A percentile compares a stretch with the other conserved stretches of the same genome.
These are phyloP conservation scores for Candida michaelii DNA, from an alignment of 805 yeast genomes.

Conservation along the genomic window DNA sequence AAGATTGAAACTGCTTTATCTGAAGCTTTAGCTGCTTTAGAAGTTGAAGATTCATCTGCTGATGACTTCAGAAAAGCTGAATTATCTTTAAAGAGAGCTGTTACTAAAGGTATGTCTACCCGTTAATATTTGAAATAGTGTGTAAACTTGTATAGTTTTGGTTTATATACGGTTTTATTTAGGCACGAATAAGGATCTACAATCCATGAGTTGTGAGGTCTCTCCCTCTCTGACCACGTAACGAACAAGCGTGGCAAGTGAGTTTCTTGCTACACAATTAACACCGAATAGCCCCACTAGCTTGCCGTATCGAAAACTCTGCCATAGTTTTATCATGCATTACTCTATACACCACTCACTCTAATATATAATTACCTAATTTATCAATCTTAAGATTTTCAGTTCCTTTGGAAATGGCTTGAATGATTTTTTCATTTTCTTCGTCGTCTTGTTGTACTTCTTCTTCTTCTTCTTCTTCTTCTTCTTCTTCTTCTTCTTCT, in stretches of 20 bases:
- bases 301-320: no score
- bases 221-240: no score
- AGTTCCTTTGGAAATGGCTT: slow-evolving; percentile 65
- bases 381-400: slow-evolving; percentile 75
- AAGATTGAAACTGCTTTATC: slow-evolving; percentile 97
- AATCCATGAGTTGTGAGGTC: no score
- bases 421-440: slow-evolving; percentile 59
- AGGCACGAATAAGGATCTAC: no score
- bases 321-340: no score
- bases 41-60: slow-evolving; percentile 93
- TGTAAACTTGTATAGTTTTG: slow-evolving; percentile 8
- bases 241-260: no score
- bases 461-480: slow-evolving; percentile 21
- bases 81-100: slow-evolving; percentile 98
- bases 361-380: slow-evolving; percentile 76
- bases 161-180: slow-evolving; percentile 9
- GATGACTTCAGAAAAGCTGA: slow-evolving; percentile 99
- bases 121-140: slow-evolving; percentile 56
- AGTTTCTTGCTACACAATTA: no score
- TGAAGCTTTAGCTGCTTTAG: slow-evolving; percentile 97
- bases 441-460: slow-evolving; percentile 13
- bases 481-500: slow-evolving; percentile 24
- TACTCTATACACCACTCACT: no score
- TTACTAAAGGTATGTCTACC: slow-evolving; percentile 98
- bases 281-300: no score